Base-by-base conservation (phyloP, 495 filamentous ascomycete species). In the Pseudomonodictys pantanalensis region DNA sequence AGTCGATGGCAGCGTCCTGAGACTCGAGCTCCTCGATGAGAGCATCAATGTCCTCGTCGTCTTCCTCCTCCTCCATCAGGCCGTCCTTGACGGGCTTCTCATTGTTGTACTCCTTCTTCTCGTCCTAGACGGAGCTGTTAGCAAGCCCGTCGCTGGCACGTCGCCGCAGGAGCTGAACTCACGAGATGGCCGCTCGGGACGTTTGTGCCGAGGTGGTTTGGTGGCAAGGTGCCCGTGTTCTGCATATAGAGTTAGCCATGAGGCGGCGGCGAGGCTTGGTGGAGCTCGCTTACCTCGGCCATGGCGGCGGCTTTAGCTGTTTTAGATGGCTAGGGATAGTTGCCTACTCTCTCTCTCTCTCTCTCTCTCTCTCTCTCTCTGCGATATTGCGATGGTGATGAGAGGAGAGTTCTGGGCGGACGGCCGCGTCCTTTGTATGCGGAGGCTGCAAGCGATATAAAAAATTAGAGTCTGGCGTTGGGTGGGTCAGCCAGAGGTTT, bases 11-110 rank as follows among this genome's bases (percentile, higher is more conserved):
- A 30, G 84, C 88, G 69, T 92, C 88, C 54, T 87, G 76, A 12
- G 84, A 88, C 71, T 91, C 85, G 52, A 96, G 84, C 61, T 91
- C 89, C 59, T 88, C 84, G 57, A 96, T 92, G 62, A 96, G 79
- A 54, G 81, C 79, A 68, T 92, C 87, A 55, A 96, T 88, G 66
- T 90, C 83, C 74, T 86, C 83, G 60, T 86, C 82, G 22, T 86
- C 83, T 23, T 86, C 81, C 35, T 87, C 84, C 39, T 87, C 83
- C 12, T 87, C 81, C 10, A n/a, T n/a, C n/a, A 77, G 78, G 15
- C 85, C 79, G 12, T 77, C 79, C n/a, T 53, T 73, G 53, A 67
- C 72, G 22, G 73, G 55, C 33, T 42, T 22, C 9, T 24, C 23
- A n/a, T 48, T 18, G 53, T 68, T 67, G 30, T 63, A 66, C 53